Evolutionary conservation across 768 basidiomycete species (phyloP).

Genomic region (Austroboletus eburneus): DNA sequence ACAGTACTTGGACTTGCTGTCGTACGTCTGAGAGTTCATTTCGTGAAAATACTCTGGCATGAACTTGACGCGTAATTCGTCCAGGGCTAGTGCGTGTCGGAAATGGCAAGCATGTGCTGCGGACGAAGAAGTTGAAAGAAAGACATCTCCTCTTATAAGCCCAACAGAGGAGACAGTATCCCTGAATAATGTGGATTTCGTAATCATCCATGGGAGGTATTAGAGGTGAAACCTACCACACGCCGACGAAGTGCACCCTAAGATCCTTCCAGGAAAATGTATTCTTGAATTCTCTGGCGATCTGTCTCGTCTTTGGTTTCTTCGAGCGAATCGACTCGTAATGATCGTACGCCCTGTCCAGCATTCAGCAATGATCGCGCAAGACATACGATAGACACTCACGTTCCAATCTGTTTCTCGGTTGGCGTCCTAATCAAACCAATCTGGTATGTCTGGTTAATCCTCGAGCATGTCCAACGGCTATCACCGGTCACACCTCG

Average conservation of each 20-base stretch:
- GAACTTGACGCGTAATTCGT: slow-evolving; percentile 59
- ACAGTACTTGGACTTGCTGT: slow-evolving; percentile 9
- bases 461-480: not conserved
- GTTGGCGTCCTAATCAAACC: slow-evolving; percentile 31
- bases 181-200: slow-evolving; percentile 32
- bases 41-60: slow-evolving; percentile 40
- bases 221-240: slow-evolving; percentile 36
- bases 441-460: slow-evolving; percentile 18
- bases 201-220: not conserved
- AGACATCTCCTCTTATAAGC: slow-evolving; percentile 40
- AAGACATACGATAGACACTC: not conserved
- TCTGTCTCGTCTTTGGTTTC: slow-evolving; percentile 18
- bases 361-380: not conserved
- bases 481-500: slow-evolving; percentile 18
- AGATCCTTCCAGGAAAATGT: slow-evolving; percentile 43
- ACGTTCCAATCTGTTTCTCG: slow-evolving; percentile 31
- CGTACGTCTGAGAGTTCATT: slow-evolving; percentile 20
- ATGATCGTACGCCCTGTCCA: slow-evolving; percentile 16
- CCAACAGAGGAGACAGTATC: slow-evolving; percentile 68
- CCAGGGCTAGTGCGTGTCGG: slow-evolving; percentile 63
- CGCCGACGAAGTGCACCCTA: slow-evolving; percentile 48
- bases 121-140: slow-evolving; percentile 53
- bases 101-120: slow-evolving; percentile 55
- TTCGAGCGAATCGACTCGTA: slow-evolving; percentile 15
- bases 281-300: slow-evolving; percentile 36